Evolutionary conservation across 345 rosid species (phyloP), one percentile per base, ranked within the genome.

Genomic region (Barbarea vulgaris): DNA sequence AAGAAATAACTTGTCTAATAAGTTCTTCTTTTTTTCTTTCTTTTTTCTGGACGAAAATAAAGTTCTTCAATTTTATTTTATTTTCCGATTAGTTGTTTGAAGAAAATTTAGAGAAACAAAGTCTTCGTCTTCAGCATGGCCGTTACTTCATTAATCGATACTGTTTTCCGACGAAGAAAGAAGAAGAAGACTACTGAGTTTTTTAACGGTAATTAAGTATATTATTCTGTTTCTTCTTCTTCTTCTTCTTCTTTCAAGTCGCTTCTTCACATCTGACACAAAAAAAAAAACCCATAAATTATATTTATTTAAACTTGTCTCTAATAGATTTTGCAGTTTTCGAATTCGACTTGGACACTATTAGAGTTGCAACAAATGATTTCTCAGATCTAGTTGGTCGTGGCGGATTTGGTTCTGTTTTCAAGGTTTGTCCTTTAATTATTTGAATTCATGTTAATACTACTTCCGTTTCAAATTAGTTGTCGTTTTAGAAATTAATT

Each of bases 121-220:
- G 11, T 48, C 60, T 60, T 58, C 28, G 37, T 60, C 58, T 53
- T 18, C 58, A 7, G 48, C 21, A 62, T 76, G 80, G 75, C 58
- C 5, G 44, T 5, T 8, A 7, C 75, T 62, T 76, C 70, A 6
- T 39, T 77, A 18, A 46, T 77, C 6, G 12, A 46, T 10, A 34
- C 15, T 0, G 1, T 77, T 63, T 77, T 77, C 27, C 31, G 72
- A 36, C 37, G 65, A 56, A 73, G 46, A 67, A 73, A 81, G 76
- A 91, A 80, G 76, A 91, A 87, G 91, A 85, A 81, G 7, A 9
- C 64, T 60, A 48, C 82, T 25, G 66, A 34, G 25, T 31, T 60
- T 39, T 15, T 3, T 15, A 51, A 7, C 33, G 22, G 68, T 67
- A 68, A 50, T n/a, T n/a, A n/a, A n/a, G n/a, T n/a, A 31, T 68